Base-by-base conservation (phyloP, 345 rosid species). In the Noccaea caerulescens region DNA sequence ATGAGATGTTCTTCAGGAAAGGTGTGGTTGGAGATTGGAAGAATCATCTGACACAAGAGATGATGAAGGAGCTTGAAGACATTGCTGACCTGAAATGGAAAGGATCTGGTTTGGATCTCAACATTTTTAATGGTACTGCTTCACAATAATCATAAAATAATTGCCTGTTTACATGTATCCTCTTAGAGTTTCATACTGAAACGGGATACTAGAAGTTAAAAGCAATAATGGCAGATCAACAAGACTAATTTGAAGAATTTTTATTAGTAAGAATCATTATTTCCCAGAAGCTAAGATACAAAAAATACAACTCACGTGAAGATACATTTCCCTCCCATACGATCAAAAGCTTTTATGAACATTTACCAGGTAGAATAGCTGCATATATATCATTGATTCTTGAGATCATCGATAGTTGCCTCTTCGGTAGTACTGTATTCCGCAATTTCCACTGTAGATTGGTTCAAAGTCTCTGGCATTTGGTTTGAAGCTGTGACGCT, bases 351-450 rank as follows among this genome's bases (percentile, higher is more conserved):
- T 61, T 53, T 45, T 54, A 46, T 61, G 16, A 68, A 68, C 64
- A 75, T 42, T 36, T 59, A 68, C 56, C 42, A 56, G 55, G 47
- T 52, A 8, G 50, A 25, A 51, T 27, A 68, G 72, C 61, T n/a
- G 62, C 56, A 58, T 34, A 66, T 1, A 69, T 79, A 81, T 90
- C 81, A 87, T 52, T 83, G 73, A 46, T 87, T 84, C 38, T 85
- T 80, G 62, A 82, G 74, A 71, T 93, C 92, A 66, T 90, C 88
- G 6, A 79, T 69, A 51, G 69, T 78, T 27, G 85, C 76, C 70
- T 90, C 93, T 59, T 93, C 88, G 58, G 84, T 10, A 13, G 63
- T 62, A 50, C 55, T 85, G 81, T 86, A 84, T 72, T 72, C 30
- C 30, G 30, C 30, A 27, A 27, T 27, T 27, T 27, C 93, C 57